A percentile compares a stretch with the other conserved stretches of the same genome.
These are phyloP conservation scores for Nicotiana otophora DNA, from an alignment of 257 asterid species.

Conservation along the genomic window DNA sequence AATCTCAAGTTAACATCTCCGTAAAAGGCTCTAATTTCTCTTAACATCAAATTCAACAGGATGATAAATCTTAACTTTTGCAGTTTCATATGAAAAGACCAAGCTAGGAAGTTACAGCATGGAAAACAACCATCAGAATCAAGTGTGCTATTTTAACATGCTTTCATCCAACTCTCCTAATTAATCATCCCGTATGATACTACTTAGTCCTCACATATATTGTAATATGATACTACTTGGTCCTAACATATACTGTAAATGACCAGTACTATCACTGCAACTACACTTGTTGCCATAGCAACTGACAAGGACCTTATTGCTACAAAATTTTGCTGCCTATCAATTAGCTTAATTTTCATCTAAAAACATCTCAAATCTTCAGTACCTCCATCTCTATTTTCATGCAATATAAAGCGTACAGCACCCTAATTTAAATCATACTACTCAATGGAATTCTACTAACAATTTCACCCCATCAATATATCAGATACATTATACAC, in stretches of 20 bases:
- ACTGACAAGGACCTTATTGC: neutral
- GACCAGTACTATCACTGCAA: neutral
- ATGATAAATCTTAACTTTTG: neutral
- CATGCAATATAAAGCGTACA: neutral
- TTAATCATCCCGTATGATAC: neutral
- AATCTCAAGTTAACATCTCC: neutral
- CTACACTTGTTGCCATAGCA: neutral
- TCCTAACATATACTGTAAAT: neutral
- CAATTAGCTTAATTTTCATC: slow-evolving; percentile 1
- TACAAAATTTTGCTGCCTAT: neutral
- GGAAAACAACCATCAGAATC: neutral
- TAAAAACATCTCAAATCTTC: neutral
- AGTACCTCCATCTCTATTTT: neutral
- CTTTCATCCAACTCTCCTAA: neutral
- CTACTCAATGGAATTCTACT: neutral
- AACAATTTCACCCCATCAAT: neutral
- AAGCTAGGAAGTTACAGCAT: neutral
- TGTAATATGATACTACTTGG: neutral
- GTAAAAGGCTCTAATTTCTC: neutral
- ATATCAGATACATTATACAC: neutral
- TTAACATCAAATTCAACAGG: neutral
- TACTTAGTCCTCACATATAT: neutral
- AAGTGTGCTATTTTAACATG: neutral
- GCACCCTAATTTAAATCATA: neutral
- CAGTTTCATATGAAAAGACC: neutral